These are phyloP conservation scores for Aureobasidium zeae DNA, from an alignment of 2,329 filamentous ascomycete species.

Conservation along the genomic window DNA sequence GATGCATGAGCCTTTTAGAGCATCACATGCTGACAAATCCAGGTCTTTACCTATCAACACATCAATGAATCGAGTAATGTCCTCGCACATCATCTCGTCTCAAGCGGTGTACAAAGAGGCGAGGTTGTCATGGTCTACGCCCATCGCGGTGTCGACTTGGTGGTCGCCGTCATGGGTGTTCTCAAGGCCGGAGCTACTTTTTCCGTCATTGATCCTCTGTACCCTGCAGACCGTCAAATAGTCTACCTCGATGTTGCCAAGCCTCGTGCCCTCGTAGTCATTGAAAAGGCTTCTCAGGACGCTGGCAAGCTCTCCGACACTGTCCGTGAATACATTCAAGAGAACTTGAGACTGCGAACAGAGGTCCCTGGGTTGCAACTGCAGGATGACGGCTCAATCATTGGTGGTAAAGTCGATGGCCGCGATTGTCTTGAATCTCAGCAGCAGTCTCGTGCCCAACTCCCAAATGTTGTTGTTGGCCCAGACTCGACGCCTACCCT, in stretches of 20 bases:
- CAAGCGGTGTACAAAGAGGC: constrained; percentile 62
- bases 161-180: constrained; percentile 70
- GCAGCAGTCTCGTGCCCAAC: constrained; percentile 43
- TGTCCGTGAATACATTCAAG: constrained; percentile 59
- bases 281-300: constrained; percentile 62
- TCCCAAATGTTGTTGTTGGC: constrained; percentile 68
- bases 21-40: not conserved
- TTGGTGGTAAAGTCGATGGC: constrained; percentile 58
- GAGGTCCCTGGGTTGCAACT: constrained; percentile 66
- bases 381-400: constrained; percentile 58
- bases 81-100: constrained; percentile 67
- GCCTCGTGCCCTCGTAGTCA: constrained; percentile 62
- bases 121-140: constrained; percentile 94
- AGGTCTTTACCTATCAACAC: constrained; percentile 68
- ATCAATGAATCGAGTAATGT: constrained; percentile 79
- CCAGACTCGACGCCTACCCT: constrained; percentile 76
- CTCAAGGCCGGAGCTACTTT: constrained; percentile 51
- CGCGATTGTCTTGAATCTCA: constrained; percentile 55
- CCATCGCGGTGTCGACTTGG: constrained; percentile 68
- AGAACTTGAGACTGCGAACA: constrained; percentile 62
- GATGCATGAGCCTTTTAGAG: too few relatives aligned
- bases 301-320: constrained; percentile 52
- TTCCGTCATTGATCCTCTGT: constrained; percentile 67
- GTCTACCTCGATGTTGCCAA: constrained; percentile 74
- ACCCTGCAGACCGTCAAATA: constrained; percentile 70